phyloP scores from a whole-genome alignment of 176 grass and related monocot species.

The Otatea glauca region DNA sequence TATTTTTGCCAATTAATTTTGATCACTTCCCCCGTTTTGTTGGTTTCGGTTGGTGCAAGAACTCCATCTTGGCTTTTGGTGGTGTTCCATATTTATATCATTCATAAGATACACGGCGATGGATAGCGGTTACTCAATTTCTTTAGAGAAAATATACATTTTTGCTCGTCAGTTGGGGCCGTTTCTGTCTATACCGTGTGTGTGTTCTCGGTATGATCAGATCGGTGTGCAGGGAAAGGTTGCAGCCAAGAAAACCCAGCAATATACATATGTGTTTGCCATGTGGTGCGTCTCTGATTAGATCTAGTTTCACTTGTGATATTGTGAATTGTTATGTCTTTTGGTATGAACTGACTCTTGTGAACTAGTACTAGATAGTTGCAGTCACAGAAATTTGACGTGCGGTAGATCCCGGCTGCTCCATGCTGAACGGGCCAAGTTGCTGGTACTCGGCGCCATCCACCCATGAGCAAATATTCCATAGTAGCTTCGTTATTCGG shows the following conservation, averaged over 20 bases:
- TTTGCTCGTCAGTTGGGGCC: conserved; percentile 10
- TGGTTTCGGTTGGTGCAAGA: conserved; percentile 26
- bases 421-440: neutral
- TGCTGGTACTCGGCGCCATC: neutral
- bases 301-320: neutral
- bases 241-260: neutral
- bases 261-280: neutral
- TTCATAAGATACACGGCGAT: neutral
- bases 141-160: conserved; percentile 31
- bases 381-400: neutral
- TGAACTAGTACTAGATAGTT: too few relatives aligned
- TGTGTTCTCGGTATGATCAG: neutral
- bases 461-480: too few relatives aligned
- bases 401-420: neutral
- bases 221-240: neutral
- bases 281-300: neutral
- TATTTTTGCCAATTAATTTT: conserved; percentile 47
- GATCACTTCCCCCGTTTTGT: neutral
- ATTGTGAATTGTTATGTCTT: neutral
- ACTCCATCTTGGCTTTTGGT: conserved; percentile 5
- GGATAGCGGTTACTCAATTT: neutral
- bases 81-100: conserved; percentile 15
- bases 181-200: neutral
- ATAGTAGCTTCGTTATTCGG: too few relatives aligned
- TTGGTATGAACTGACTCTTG: too few relatives aligned